phyloP scores from a whole-genome alignment of 1,284 basidiomycete genomes.

The Trametes polyzona region DNA sequence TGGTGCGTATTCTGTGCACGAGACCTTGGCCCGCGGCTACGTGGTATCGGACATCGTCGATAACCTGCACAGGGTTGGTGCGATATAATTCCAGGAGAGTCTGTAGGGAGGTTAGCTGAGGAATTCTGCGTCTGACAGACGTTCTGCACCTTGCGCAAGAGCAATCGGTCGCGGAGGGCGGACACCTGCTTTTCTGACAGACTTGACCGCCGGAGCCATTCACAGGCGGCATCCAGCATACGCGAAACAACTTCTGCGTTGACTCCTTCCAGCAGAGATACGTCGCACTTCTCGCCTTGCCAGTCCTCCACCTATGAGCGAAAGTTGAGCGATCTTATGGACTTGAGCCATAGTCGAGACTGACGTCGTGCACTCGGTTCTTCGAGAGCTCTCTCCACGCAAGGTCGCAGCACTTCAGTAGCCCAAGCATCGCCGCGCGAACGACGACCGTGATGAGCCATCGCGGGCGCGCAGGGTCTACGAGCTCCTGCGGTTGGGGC shows the following conservation, averaged over 20 bases:
- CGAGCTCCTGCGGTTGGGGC: conserved; percentile 29
- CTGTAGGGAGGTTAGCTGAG: conserved; percentile 34
- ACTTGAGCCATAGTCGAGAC: conserved; percentile 34
- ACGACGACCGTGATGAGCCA: conserved; percentile 74
- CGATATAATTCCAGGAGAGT: conserved; percentile 56
- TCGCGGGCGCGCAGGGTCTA: conserved; percentile 48
- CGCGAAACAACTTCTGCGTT: conserved; percentile 62
- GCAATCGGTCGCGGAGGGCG: conserved; percentile 55
- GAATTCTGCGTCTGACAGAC: neutral
- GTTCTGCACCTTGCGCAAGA: conserved; percentile 57
- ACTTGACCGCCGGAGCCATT: conserved; percentile 48
- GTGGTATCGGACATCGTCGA: conserved; percentile 41
- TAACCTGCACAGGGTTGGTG: conserved; percentile 41
- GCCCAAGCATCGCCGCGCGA: conserved; percentile 68
- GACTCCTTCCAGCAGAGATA: conserved; percentile 75
- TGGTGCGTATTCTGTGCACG: conserved; percentile 45
- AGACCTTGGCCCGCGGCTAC: conserved; percentile 46
- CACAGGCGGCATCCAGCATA: conserved; percentile 62
- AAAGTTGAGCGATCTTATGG: conserved; percentile 13
- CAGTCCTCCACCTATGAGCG: conserved; percentile 78
- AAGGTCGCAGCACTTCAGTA: conserved; percentile 85
- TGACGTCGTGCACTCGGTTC: conserved; percentile 76
- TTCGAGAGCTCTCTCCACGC: conserved; percentile 81
- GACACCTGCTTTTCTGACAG: conserved; percentile 20
- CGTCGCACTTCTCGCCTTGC: conserved; percentile 85